These are phyloP conservation scores for Sutorius australiensis DNA, from an alignment of 768 basidiomycete genomes.

Conservation along the genomic window DNA sequence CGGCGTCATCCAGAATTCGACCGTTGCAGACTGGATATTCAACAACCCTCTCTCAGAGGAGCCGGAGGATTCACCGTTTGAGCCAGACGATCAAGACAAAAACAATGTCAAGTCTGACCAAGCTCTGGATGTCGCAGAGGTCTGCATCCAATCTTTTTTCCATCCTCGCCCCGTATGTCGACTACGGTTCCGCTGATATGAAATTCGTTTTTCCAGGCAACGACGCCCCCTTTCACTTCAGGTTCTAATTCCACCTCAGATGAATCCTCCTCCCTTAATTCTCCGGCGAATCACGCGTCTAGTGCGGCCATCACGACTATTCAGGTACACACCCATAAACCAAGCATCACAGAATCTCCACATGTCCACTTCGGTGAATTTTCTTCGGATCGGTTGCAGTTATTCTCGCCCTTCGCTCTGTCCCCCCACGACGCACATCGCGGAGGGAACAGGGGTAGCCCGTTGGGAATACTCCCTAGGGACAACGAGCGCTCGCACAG, in stretches of 20 bases:
- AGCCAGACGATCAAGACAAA: neutral
- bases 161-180: neutral
- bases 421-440: conserved; percentile 7
- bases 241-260: conserved; percentile 42
- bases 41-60: conserved; percentile 56
- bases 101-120: conserved; percentile 6
- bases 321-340: conserved; percentile 27
- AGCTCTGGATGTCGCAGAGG: conserved; percentile 25
- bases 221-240: conserved; percentile 36
- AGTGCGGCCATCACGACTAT: conserved; percentile 13
- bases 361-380: conserved; percentile 32
- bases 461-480: conserved; percentile 1
- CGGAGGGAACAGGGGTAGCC: neutral
- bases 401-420: conserved; percentile 23
- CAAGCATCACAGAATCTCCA: conserved; percentile 27
- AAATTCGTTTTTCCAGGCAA: conserved; percentile 17
- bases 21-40: conserved; percentile 72
- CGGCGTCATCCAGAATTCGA: conserved; percentile 54
- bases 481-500: conserved; percentile 18
- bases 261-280: conserved; percentile 36
- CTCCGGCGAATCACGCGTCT: conserved; percentile 17
- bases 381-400: conserved; percentile 28
- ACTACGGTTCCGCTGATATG: conserved; percentile 5
- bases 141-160: conserved; percentile 14
- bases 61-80: conserved; percentile 40